These are phyloP conservation scores for Penicillium decumbens DNA, from an alignment of 2,329 filamentous ascomycete species.

Conservation along the genomic window DNA sequence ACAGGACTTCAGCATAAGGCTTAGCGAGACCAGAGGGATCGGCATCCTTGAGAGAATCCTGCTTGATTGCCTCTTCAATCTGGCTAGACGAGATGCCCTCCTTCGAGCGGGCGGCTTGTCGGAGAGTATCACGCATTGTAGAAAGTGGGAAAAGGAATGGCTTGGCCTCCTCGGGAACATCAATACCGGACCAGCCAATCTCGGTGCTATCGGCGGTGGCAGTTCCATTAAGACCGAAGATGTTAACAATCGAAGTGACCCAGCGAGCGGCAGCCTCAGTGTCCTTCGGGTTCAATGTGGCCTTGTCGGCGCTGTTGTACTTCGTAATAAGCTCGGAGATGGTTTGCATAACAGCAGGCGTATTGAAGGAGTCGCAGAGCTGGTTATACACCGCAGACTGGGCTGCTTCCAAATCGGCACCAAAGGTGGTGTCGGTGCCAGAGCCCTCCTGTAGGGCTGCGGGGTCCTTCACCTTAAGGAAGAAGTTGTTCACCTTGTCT, in stretches of 20 bases:
- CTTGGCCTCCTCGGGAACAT: slow-evolving; percentile 57
- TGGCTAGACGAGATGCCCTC: slow-evolving; percentile 38
- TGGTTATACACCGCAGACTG: slow-evolving; percentile 59
- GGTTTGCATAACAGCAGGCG: slow-evolving; percentile 69
- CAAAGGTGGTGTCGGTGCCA: slow-evolving; percentile 37
- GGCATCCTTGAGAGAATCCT: slow-evolving; percentile 21
- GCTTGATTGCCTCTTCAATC: slow-evolving; percentile 39
- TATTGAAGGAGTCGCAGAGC: slow-evolving; percentile 83
- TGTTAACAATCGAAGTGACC: slow-evolving; percentile 77
- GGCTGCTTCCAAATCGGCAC: slow-evolving; percentile 49
- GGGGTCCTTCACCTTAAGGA: slow-evolving; percentile 55
- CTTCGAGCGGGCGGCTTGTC: slow-evolving; percentile 52
- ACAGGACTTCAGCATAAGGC: slow-evolving; percentile 49
- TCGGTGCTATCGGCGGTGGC: slow-evolving; percentile 33
- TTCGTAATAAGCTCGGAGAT: slow-evolving; percentile 73
- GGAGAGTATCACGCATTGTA: slow-evolving; percentile 54
- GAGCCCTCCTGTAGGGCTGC: slow-evolving; percentile 22
- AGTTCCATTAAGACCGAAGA: slow-evolving; percentile 65
- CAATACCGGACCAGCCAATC: slow-evolving; percentile 63
- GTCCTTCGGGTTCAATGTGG: slow-evolving; percentile 45
- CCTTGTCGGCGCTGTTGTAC: slow-evolving; percentile 58
- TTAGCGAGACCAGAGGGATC: slow-evolving; percentile 28
- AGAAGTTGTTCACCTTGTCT: slow-evolving; percentile 68
- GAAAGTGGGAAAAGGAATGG: slow-evolving; percentile 59
- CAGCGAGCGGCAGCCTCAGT: slow-evolving; percentile 62